Conservation (phyloP, 179 eudicot species). For the Spinacia oleracea region DNA sequence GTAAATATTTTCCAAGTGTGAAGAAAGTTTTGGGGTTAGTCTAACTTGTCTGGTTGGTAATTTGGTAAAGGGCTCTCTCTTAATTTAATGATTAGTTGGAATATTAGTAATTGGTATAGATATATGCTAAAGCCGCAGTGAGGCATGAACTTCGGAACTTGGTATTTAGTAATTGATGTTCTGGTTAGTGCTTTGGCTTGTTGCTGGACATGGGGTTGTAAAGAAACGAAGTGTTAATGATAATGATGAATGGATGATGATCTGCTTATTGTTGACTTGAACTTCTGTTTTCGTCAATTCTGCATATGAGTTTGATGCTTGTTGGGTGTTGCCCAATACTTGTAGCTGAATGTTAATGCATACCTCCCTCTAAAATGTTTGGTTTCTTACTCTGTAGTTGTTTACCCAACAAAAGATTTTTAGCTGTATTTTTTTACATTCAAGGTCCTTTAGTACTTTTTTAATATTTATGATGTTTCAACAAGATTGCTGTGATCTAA, state of each 20-base stretch:
- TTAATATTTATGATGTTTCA: too few species aligned
- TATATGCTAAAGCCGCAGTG: constrained; percentile 14
- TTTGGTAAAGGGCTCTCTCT: constrained; percentile 20
- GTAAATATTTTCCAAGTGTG: constrained; percentile 16
- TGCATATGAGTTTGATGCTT: background rate
- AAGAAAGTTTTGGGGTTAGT: constrained; percentile 28
- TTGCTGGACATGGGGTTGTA: constrained; percentile 18
- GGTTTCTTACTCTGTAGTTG: too few species aligned
- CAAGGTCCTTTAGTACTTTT: too few species aligned
- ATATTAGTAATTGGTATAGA: constrained; percentile 34
- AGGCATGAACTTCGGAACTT: constrained; percentile 15
- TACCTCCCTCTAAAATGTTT: too few species aligned
- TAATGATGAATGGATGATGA: background rate
- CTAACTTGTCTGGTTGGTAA: constrained; percentile 19
- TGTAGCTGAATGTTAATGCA: too few species aligned
- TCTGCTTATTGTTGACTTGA: constrained; percentile 1
- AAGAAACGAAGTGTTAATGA: constrained; percentile 14
- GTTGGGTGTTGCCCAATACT: too few species aligned
- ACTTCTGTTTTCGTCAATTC: background rate
- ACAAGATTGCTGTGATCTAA: too few species aligned
- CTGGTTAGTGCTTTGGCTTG: constrained; percentile 13
- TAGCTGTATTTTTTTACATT: too few species aligned
- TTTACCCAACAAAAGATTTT: too few species aligned
- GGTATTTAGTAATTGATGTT: constrained; percentile 24
- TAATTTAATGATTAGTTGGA: constrained; percentile 21